Conservation (phyloP, 768 basidiomycete genomes). For the Suillus brevipes region DNA sequence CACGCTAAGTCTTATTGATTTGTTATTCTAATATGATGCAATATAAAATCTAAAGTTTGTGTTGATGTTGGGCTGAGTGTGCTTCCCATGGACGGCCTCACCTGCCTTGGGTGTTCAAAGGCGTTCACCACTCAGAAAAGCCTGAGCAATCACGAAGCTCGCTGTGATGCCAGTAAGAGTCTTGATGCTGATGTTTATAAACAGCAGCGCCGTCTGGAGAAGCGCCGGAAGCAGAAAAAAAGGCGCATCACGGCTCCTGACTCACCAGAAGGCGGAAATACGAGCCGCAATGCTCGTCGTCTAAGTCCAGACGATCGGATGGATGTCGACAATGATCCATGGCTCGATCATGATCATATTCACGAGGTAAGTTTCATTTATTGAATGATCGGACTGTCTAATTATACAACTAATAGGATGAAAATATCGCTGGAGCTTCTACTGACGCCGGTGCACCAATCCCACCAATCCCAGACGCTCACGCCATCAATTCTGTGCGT, state of each 20-base stretch:
- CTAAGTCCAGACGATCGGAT: neutral
- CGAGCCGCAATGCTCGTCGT: neutral
- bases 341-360: neutral
- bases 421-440: neutral
- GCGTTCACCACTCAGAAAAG: neutral
- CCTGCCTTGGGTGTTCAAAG: conserved; percentile 1
- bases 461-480: neutral
- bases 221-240: neutral
- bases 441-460: no score
- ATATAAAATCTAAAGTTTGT: neutral
- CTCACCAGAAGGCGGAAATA: neutral
- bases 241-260: neutral
- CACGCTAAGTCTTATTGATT: neutral
- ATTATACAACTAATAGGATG: neutral
- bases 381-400: neutral
- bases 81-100: neutral
- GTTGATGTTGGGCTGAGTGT: neutral
- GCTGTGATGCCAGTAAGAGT: neutral
- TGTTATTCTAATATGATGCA: neutral
- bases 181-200: conserved; percentile 1
- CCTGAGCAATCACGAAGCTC: neutral
- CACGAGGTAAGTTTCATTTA: neutral
- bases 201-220: neutral
- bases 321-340: neutral
- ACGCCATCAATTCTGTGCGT: neutral